Evolutionary conservation across 805 yeast species (phyloP), one percentile per base, ranked within the genome.

Genomic region (Yamadazyma akitaensis): DNA sequence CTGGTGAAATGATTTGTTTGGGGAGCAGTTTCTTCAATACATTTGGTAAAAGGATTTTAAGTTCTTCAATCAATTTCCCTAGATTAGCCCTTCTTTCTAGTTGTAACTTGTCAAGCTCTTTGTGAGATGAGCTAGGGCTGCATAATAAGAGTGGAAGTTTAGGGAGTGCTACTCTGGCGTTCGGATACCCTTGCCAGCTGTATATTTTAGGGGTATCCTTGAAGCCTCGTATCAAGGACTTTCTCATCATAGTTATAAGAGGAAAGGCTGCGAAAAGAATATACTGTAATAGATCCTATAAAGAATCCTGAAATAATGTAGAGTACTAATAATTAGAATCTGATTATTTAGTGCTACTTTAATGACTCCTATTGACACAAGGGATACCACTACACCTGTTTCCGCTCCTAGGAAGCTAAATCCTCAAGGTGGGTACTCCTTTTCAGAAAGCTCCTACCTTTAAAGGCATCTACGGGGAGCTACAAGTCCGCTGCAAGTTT

Each of bases 1-100:
- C 67, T 1, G 68, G 62, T 30, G 81, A 73, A 9, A 85, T 48
- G 9, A 68, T 55, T 3, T 62, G 62, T 17, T 69, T 59, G 6
- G 82, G 78, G 1, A 84, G 60, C 6, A 79, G 61, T 19, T 60
- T 59, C 16, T 67, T 65, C 6, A 84, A 61, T 24, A 84, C 56
- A 40, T 69, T 60, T 0, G 90, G 90, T 1, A 84, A 70, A 12
- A 73, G 60, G 2, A 53, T 40, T 45, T 70, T 68, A 40, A 85
- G 64, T 51, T 71, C 67, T 34, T 79, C 77, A 5, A 79, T 68
- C 60, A 75, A 75, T 4, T 72, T 50, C 7, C 87, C 88, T 24
- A 84, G 59, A 55, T 84, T 84, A 10, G 80, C 73, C 54, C 67
- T 69, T 37, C 64, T 50, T 18, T 47, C 33, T 18, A 26, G 49